Evolutionary conservation across 768 basidiomycete genomes (phyloP).

Genomic region (Boletus subparvulus): DNA sequence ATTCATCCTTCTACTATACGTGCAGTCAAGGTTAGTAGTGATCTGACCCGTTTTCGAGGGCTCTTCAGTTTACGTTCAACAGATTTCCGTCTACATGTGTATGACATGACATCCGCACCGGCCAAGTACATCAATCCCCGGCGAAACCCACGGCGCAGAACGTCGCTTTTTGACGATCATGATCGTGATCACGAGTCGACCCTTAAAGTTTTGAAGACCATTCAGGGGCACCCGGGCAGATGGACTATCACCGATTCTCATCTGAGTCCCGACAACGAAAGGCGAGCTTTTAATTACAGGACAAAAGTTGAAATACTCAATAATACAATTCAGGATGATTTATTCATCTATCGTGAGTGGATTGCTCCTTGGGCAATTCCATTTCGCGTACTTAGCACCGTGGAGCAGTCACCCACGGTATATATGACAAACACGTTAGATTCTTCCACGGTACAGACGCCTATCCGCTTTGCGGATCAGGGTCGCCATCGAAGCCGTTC

Average conservation of each 20-base stretch:
- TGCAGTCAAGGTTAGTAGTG: constrained; percentile 70
- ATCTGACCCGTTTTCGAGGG: background rate
- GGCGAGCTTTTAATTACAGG: constrained; percentile 48
- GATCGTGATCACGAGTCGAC: constrained; percentile 47
- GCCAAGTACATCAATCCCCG: constrained; percentile 18
- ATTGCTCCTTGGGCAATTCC: background rate
- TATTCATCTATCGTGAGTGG: constrained; percentile 79
- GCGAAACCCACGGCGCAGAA: constrained; percentile 16
- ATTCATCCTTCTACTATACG: constrained; percentile 91
- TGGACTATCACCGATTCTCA: constrained; percentile 98
- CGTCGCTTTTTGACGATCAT: constrained; percentile 24
- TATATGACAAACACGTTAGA: constrained; percentile 76
- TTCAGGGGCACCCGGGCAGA: constrained; percentile 70
- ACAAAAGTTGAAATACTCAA: constrained; percentile 40
- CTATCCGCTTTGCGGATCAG: constrained; percentile 58
- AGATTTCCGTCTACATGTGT: constrained; percentile 91
- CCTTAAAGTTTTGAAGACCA: constrained; percentile 56
- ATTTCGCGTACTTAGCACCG: constrained; percentile 1
- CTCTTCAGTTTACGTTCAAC: constrained; percentile 1
- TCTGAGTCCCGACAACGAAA: constrained; percentile 84
- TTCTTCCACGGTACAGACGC: constrained; percentile 55
- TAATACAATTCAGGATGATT: constrained; percentile 61
- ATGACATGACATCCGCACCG: constrained; percentile 64
- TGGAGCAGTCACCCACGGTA: constrained; percentile 60
- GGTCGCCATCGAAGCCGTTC: constrained; percentile 36